Base-by-base conservation (phyloP, 495 filamentous ascomycete genomes). In the Tetracladium setigerum region DNA sequence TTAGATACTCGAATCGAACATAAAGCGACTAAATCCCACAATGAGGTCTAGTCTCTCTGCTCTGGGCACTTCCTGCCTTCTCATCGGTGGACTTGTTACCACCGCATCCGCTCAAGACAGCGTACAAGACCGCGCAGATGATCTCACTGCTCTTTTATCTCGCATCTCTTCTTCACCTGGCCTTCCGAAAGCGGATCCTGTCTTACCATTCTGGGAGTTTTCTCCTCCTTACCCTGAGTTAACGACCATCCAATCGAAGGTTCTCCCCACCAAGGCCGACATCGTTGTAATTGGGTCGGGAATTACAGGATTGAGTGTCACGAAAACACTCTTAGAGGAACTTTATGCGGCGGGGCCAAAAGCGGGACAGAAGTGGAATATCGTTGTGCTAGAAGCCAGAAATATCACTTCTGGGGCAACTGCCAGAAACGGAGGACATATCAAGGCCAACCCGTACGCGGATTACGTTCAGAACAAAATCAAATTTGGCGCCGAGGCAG, bases 241-340 rank as follows among this genome's bases (percentile, higher is more conserved):
- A n/a, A 69, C 79, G 12, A 68, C 74, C 44, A 49, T 68, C 27
- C 73, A 73, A 46, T 77, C 73, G 50, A 52, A 7, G 17, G 15
- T 15, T 2, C 64, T 85, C 7, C 77, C 79, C 3, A 30, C 38
- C 0, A 59, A 61, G 2, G 72, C 68, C 24, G 74, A 86, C 45
- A 69, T 71, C 33, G 69, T 82, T n/a, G 77, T 87, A 34, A 77
- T 87, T 42, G 84, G 84, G 27, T 82, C 77, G 18, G 84, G 84
- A 4, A 85, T 87, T 46, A 82, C 81, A 1, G 82, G 84, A 12
- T 68, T 78, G 0, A 66, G 73, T 0, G 66, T 84, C 9, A 76
- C 81, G 12, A 19, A 24, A 19, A 54, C 40, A 7, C 4, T 49
- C 5, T 43, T 35, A 5, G 36, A 17, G 4, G 38, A 46, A 31